Evolutionary conservation across 2,329 filamentous ascomycete species (phyloP), one percentile per base, ranked within the genome.

Genomic region (Lasiodiplodia theobromae): DNA sequence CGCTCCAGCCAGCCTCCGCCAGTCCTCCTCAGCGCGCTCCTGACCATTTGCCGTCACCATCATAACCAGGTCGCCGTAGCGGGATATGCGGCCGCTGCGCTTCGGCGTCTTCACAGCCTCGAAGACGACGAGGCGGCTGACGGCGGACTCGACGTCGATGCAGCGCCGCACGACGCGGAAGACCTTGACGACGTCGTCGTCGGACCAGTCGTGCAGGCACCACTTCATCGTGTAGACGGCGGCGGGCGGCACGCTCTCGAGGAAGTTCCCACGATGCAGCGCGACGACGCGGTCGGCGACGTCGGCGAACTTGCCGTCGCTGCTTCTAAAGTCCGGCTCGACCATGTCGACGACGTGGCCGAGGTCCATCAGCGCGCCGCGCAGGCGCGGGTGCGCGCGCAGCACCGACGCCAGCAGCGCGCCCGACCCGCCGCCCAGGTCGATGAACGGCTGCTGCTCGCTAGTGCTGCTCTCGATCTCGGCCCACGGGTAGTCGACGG

Each of bases 191-290:
- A 74, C 76, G 2, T 81, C 69, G 0, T 72, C 71, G 67, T 83
- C 81, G 0, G 71, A 69, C 81, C 81, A 83, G 70, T 83, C 76
- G 66, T 83, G 82, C 16, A 83, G 74, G 63, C 74, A 77, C 81
- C 82, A 83, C 65, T 83, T 83, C 73, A 79, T 77, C 7, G 73
- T 75, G 58, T 78, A 79, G 2, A 78, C 66, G 28, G 77, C 72
- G 40, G 53, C 78, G 0, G 68, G 8, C 0, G 81, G 81, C 1
- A 83, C 71, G 3, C 66, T 34, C 6, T 72, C 25, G 8, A 14
- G 2, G 37, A 38, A 38, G 14, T 12, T 14, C 10, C 37, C 37
- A 0, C 10, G 10, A 4, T 38, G 37, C 10, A 38, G 14, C 37
- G 10, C 37, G 10, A 11, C 37, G 37, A 38, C 37, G 14, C 37